Evolutionary conservation across 495 filamentous ascomycete species (phyloP), one percentile per base, ranked within the genome.

Genomic region (Lophiotrema nucula): DNA sequence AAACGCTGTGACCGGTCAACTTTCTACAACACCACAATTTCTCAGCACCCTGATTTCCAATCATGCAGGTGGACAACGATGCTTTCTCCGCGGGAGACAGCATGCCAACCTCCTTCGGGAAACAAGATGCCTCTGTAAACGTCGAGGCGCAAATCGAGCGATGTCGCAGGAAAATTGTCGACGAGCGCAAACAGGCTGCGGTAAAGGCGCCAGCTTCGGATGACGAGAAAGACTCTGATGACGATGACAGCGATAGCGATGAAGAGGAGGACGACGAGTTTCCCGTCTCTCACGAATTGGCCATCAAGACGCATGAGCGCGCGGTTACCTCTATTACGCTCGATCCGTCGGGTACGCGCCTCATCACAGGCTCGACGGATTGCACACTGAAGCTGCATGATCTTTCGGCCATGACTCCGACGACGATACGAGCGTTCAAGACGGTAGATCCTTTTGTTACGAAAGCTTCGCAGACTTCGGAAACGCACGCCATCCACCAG

Each of bases 351-450:
- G 93, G 93, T 4, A 83, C 84, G 24, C 86, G 93, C 64, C 73
- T 97, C 62, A 82, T 96, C 23, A 92, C 88, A 50, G 90, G 89
- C 43, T 95, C 90, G 1, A 89, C 86, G 38, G 93, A 98, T 72
- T 92, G 90, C 72, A 90, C 83, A 1, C 69, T 97, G 51, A 97
- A 96, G 67, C 78, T 97, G 19, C 92, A 95, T 71, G 93, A 98
- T 70, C 95, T 98, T 73, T 83, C 90, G 1, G 88, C 92, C 25
- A 92, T 97, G 89, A 97, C 92, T 0, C 88, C 90, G 0, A 92
- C 92, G 2, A 96, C 95, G 0, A 79, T 97, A 24, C 84, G 90
- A 59, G 88, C 95, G 1, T 98, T 98, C 80, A 90, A 88, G 67
- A 89, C 86, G 11, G 79, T 98, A 25, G 93, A 98, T 73, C 92